A percentile compares a stretch with the other conserved stretches of the same genome.
Conservation (phyloP, 2,329 filamentous ascomycete species). For the Microsporum ferrugineum region DNA sequence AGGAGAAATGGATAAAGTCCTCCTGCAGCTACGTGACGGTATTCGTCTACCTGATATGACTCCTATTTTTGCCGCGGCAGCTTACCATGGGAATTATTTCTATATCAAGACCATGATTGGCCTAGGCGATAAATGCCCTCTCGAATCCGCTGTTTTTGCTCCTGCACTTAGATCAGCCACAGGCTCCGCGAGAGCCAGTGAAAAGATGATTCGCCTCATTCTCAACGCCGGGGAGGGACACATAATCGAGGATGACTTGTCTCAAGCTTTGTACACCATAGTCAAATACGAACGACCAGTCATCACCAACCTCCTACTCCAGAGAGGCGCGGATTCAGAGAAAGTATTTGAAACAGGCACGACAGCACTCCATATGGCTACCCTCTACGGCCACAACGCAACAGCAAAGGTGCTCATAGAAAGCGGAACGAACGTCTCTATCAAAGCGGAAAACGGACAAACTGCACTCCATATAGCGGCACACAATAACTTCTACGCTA, state of each 20-base stretch:
- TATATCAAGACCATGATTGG: neutral
- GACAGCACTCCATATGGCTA: neutral
- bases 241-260: neutral
- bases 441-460: neutral
- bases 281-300: neutral
- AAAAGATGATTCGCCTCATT: neutral
- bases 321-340: neutral
- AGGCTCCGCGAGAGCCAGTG: neutral
- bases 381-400: neutral
- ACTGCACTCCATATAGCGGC: neutral
- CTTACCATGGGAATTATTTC: neutral
- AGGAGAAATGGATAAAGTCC: neutral
- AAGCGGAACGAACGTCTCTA: neutral
- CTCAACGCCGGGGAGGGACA: neutral
- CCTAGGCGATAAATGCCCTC: neutral
- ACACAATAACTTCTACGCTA: neutral
- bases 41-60: neutral
- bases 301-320: neutral
- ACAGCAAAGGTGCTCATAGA: neutral
- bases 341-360: neutral
- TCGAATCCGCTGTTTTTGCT: neutral
- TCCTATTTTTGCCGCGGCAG: neutral
- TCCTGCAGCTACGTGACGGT: neutral
- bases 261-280: neutral
- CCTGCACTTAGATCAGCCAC: neutral